Evolutionary conservation across 192 early-diverging fungal species (phyloP).

Genomic region (Oehlia diaphana): DNA sequence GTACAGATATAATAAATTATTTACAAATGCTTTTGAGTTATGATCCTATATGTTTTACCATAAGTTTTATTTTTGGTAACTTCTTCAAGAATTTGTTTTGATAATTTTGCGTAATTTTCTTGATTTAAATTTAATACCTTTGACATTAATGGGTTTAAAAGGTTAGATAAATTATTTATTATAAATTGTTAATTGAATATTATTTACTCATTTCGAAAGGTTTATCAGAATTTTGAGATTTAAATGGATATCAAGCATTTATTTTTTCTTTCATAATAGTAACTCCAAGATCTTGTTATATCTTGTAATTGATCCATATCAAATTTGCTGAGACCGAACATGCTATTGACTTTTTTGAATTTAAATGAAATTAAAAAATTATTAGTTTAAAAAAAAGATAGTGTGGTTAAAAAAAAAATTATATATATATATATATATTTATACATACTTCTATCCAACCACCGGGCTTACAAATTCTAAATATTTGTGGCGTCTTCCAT

Average conservation of each 20-base stretch:
- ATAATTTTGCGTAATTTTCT: not conserved
- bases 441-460: not conserved
- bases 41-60: not conserved
- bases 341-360: not conserved
- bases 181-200: no score
- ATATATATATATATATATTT: no score
- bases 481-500: not conserved
- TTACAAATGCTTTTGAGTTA: not conserved
- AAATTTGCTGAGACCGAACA: not conserved
- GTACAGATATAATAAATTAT: no score
- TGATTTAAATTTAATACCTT: not conserved
- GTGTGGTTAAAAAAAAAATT: no score
- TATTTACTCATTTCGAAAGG: not conserved
- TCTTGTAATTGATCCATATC: not conserved
- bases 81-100: not conserved
- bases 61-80: not conserved
- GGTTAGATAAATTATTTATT: no score
- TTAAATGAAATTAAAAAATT: not conserved
- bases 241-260: not conserved
- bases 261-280: not conserved
- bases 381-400: no score
- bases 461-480: not conserved
- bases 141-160: not conserved
- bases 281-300: not conserved
- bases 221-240: not conserved